Base-by-base conservation (phyloP, 2,329 filamentous ascomycete genomes). In the Cercospora zeae-maydis region DNA sequence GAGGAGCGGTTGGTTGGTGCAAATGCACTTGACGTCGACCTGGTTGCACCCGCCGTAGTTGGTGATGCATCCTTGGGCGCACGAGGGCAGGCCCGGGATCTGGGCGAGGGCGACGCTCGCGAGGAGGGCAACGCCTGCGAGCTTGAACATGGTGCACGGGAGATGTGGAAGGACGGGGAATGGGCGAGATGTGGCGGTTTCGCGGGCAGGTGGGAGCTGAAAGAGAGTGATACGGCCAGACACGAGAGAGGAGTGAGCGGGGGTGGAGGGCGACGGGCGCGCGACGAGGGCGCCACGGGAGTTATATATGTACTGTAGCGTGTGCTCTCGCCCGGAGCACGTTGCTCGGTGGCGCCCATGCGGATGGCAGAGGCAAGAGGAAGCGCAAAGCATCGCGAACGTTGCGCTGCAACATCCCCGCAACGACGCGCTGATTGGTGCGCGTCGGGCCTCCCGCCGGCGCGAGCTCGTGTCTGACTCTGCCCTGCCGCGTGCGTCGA, bases 11-110 rank as follows among this genome's bases (percentile, higher is more conserved):
- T 59, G 63, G 71, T 77, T 78, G 27, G 66, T 68, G 70, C 78
- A 80, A 64, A 80, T 78, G 68, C 78, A 80, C 36, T 71, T 69
- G 57, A 79, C 73, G 55, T 79, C 75, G 62, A 79, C 65, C 5
- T 68, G 63, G 39, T 65, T 62, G 69, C 78, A 80, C 58, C 71
- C 73, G 45, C 75, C 76, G 34, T 77, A 76, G 66, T 63, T 71
- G 37, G 74, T 73, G 16, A 79, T 74, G 64, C 78, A 80, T 45
- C 66, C 63, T 51, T 67, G 63, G 3, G 73, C 72, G 65, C 74
- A 75, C 14, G 56, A 45, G 21, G 31, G 42, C 24, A 76, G 71
- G 37, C 72, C 72, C n/a, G 63, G 62, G 24, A 65, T 67, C 19
- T 68, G 66, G 4, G 62, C 64, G 47, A 66, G 33, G 31, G 64